Conservation (phyloP, 1,284 basidiomycete species). For the Hemileia vastatrix region DNA sequence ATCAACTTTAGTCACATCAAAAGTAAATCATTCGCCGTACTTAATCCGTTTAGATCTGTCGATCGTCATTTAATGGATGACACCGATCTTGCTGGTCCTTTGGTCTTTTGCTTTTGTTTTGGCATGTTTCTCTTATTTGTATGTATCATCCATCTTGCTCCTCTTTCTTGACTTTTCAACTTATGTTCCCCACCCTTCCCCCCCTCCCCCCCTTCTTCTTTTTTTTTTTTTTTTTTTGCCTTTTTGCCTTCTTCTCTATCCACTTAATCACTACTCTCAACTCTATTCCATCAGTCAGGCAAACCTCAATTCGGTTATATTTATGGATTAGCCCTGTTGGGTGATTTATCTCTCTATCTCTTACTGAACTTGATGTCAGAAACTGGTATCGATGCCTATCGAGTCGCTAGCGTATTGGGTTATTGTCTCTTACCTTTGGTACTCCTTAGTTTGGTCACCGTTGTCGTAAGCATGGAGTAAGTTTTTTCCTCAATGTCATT, state of each 20-base stretch:
- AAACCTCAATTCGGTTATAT: slow-evolving; percentile 99
- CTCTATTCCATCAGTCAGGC: slow-evolving; percentile 59
- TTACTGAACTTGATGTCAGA: slow-evolving; percentile 97
- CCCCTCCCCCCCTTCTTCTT: background rate
- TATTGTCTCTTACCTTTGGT: slow-evolving; percentile 98
- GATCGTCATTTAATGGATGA: slow-evolving; percentile 99
- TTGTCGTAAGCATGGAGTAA: slow-evolving; percentile 78
- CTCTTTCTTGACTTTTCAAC: background rate
- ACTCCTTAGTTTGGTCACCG: slow-evolving; percentile 79
- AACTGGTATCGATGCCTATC: slow-evolving; percentile 88
- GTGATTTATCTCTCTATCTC: slow-evolving; percentile 85
- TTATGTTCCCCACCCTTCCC: background rate
- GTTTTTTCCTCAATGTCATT: slow-evolving; percentile 49
- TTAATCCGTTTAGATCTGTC: slow-evolving; percentile 78
- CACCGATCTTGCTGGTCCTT: slow-evolving; percentile 90
- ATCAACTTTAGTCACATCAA: slow-evolving; percentile 96
- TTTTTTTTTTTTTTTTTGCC: background rate
- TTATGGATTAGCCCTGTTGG: slow-evolving; percentile 91
- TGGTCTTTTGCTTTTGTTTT: slow-evolving; percentile 90
- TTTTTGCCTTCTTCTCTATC: background rate
- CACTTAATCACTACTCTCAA: background rate
- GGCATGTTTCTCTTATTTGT: slow-evolving; percentile 82
- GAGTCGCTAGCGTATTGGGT: slow-evolving; percentile 87
- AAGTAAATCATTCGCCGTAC: slow-evolving; percentile 84
- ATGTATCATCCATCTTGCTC: slow-evolving; percentile 45